Base-by-base conservation (phyloP, 257 asterid genomes). In the Gynochthodes officinalis region DNA sequence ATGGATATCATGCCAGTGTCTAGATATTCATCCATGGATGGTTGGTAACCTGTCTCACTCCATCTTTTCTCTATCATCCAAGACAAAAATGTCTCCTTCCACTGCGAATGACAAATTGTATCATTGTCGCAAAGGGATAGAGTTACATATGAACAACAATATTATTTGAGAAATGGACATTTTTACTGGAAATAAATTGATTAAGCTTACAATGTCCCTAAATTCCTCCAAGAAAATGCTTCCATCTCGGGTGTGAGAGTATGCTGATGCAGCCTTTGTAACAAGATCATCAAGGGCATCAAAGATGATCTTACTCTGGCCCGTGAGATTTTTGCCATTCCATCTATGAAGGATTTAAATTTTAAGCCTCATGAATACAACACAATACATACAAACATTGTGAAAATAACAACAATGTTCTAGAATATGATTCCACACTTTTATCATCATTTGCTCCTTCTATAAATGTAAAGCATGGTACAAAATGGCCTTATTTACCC, bases 11-110 rank as follows among this genome's bases (percentile, higher is more conserved):
- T 77, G 37, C 87, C 96, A 0, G 57, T 81, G 57, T 77, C 54
- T 16, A 89, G 80, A 54, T 87, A 89, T 37, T 87, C 84, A 5
- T 81, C 78, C 78, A 70, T 73, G 35, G 90, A 72, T 4, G 93
- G 89, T 10, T 40, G 7, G 35, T 81, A 61, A 33, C 87, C 89
- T 0, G 72, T 58, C 2, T 12, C 32, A 44, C 91, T 84, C 96
- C 96, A 87, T 4, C 28, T 60, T 19, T 77, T 86, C 79, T 87
- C 96, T 74, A 71, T 83, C 93, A 89, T 79, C 96, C 93, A 87
- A 4, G 96, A 35, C 7, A 0, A 15, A 69, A 89, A 89, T 15
- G 91, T 81, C 77, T 83, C 91, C 0, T 75, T 19, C 96, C 96
- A 89, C 96, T 87, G n/a, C 30, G 8, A 46, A 4, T 15, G 64